phyloP scores from a whole-genome alignment of 2,329 filamentous ascomycete genomes.

The Sphaerulina vaccinii region DNA sequence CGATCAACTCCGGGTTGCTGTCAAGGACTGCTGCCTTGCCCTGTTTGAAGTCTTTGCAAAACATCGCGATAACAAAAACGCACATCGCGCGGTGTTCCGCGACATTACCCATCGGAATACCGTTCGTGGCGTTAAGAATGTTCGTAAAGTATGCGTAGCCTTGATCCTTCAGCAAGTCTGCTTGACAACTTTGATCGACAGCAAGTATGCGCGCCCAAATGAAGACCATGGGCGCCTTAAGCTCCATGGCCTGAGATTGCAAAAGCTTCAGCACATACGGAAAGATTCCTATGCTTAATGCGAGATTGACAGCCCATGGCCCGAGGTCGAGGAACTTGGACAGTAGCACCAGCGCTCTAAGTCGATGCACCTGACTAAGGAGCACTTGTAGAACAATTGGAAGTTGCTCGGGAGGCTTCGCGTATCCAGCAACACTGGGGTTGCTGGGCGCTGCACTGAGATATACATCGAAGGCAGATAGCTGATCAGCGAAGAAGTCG shows the following conservation, averaged over 20 bases:
- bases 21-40: slow-evolving; percentile 90
- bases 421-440: slow-evolving; percentile 76
- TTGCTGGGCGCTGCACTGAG: slow-evolving; percentile 85
- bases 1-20: slow-evolving; percentile 82
- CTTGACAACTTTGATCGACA: slow-evolving; percentile 90
- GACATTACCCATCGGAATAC: slow-evolving; percentile 79
- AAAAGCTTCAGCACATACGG: slow-evolving; percentile 97
- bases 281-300: slow-evolving; percentile 96
- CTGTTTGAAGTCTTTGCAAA: slow-evolving; percentile 91
- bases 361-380: slow-evolving; percentile 88
- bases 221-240: slow-evolving; percentile 99
- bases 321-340: slow-evolving; percentile 93
- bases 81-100: slow-evolving; percentile 99
- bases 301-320: slow-evolving; percentile 97
- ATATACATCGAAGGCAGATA: slow-evolving; percentile 97
- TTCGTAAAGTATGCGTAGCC: slow-evolving; percentile 96
- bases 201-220: slow-evolving; percentile 97
- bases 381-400: slow-evolving; percentile 95
- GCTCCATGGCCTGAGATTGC: slow-evolving; percentile 88
- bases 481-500: slow-evolving; percentile 92
- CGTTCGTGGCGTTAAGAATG: slow-evolving; percentile 72
- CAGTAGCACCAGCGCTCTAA: slow-evolving; percentile 85
- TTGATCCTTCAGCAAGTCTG: slow-evolving; percentile 92
- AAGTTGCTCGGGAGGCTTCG: slow-evolving; percentile 72
- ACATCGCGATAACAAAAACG: slow-evolving; percentile 94